Conservation (phyloP, 305 asterid genomes). For the Rubia peregrina region DNA sequence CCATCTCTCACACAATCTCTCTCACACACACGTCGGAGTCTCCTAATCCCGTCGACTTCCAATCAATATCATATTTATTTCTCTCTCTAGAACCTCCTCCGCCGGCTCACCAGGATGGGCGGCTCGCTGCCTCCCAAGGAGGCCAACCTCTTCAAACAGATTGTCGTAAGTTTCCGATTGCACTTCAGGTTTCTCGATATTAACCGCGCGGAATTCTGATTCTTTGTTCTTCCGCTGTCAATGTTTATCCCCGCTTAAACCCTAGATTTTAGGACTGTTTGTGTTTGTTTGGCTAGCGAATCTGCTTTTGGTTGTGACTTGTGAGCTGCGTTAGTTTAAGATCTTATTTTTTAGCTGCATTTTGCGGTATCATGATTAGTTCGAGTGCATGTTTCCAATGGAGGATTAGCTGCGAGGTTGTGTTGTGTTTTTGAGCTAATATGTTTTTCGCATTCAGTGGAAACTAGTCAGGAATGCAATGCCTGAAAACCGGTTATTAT, state of each 20-base stretch:
- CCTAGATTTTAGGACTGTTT: slow-evolving; percentile 13
- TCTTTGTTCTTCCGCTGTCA: neutral
- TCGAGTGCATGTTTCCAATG: neutral
- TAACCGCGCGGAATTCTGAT: neutral
- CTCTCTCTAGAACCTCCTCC: slow-evolving; percentile 2
- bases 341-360: slow-evolving; percentile 11
- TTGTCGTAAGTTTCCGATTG: slow-evolving; percentile 59
- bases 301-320: neutral
- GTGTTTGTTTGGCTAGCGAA: neutral
- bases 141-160: slow-evolving; percentile 96
- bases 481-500: neutral
- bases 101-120: slow-evolving; percentile 48
- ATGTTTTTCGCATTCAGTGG: neutral
- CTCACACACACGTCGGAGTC: slow-evolving; percentile 4
- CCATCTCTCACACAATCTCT: neutral
- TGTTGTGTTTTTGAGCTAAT: neutral
- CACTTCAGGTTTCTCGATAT: slow-evolving; percentile 7
- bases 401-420: neutral
- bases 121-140: slow-evolving; percentile 93
- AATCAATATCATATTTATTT: neutral
- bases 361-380: neutral
- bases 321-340: neutral
- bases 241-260: slow-evolving; percentile 12
- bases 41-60: slow-evolving; percentile 16
- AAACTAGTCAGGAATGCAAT: neutral